Base-by-base conservation (phyloP, 768 basidiomycete species). In the Leucosporidium creatinivorum region DNA sequence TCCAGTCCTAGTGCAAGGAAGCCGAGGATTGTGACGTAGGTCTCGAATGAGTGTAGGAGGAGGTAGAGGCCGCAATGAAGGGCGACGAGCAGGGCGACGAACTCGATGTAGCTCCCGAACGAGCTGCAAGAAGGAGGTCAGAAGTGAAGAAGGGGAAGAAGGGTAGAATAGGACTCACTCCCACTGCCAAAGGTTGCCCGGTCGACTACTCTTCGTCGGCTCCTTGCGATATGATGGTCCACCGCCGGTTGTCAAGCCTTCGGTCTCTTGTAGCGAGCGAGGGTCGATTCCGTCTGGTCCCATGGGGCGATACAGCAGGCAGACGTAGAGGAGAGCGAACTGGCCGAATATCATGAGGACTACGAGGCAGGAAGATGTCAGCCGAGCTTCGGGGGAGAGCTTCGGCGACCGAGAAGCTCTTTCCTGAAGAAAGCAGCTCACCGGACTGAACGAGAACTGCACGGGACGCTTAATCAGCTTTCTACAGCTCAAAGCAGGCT, bases 1-100 rank as follows among this genome's bases (percentile, higher is more conserved):
- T 74, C 73, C 4, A 74, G 51, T 0, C 73, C 73, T 19, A 74
- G 63, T 0, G 73, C 73, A 15, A 70, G 19, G 30, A 74, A 68
- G 0, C 73, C 73, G 19, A 74, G 58, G 23, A 66, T n/a, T 5
- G 68, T 54, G 13, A 74, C 58, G 56, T 73, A 74, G 47, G 44
- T 30, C 19, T 65, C 56, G 44, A 68, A 49, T 12, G 28, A 9
- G 62, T 69, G 61, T 1, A 74, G 62, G 0, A 70, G n/a, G 61
- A 74, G 60, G 57, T 66, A 73, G n/a, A 66, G 18, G 39, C 44
- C 49, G 28, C 61, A 68, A 39, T 72, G 69, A 10, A 63, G 4
- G 44, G 64, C 58, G 44, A 73, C 58, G 51, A 72, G 57, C 28
- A 68, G 47, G 6, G 69, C 73, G 15, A 55, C 44, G 49, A 72